Conservation (phyloP, 768 basidiomycete species). For the Leccinum disarticulatum region DNA sequence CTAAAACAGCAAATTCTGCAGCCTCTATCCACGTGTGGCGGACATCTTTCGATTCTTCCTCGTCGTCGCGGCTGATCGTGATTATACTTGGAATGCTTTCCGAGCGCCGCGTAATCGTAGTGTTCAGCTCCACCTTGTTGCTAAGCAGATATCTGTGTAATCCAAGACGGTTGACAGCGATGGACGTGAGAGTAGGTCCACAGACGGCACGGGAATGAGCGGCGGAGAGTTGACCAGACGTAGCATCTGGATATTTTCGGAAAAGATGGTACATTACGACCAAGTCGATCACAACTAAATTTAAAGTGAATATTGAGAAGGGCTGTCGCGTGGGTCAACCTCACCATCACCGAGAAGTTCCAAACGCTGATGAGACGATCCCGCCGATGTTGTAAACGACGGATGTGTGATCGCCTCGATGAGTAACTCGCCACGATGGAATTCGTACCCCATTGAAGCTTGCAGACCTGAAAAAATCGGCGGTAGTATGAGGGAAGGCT, state of each 20-base stretch:
- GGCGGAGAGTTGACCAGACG: constrained; percentile 73
- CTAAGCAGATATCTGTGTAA: constrained; percentile 72
- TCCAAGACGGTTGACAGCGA: constrained; percentile 62
- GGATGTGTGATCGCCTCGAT: constrained; percentile 86
- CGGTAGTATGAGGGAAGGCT: constrained; percentile 38
- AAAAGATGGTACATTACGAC: constrained; percentile 73
- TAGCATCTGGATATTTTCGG: constrained; percentile 65
- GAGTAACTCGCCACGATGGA: constrained; percentile 60
- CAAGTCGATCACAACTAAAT: constrained; percentile 64
- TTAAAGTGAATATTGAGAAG: constrained; percentile 10
- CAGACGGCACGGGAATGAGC: constrained; percentile 73
- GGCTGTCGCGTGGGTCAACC: constrained; percentile 18
- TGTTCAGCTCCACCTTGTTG: constrained; percentile 65
- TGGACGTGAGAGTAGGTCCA: constrained; percentile 65
- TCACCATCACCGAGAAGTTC: constrained; percentile 91
- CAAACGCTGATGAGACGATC: constrained; percentile 76
- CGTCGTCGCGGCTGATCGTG: no score
- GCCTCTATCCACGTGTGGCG: no score
- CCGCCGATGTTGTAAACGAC: constrained; percentile 55
- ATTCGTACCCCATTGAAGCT: constrained; percentile 65
- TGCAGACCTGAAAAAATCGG: constrained; percentile 57
- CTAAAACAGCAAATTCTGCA: no score
- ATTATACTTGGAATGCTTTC: no score
- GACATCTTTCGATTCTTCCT: no score
- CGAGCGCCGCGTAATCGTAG: constrained; percentile 60